Conservation (phyloP, 1,284 basidiomycete species). For the Ustilago sp. region DNA sequence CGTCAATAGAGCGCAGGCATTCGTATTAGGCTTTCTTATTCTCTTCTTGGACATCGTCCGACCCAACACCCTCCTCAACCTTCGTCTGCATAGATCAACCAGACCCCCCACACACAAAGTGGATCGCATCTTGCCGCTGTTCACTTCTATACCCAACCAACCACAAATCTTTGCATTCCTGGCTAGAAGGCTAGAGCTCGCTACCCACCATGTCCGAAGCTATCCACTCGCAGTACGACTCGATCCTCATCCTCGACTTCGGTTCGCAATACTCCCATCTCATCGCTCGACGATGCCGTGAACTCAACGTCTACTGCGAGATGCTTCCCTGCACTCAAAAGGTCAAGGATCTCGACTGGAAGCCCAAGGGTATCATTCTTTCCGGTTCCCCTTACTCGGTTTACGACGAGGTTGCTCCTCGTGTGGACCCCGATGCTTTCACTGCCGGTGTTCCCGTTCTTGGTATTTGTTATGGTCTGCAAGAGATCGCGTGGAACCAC, state of each 20-base stretch:
- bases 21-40: conserved; percentile 13
- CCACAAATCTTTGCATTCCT: background rate
- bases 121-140: conserved; percentile 4
- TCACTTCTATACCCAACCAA: conserved; percentile 8
- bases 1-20: background rate
- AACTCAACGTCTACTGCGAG: conserved; percentile 97
- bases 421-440: conserved; percentile 96
- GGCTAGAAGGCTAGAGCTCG: background rate
- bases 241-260: conserved; percentile 96
- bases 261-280: conserved; percentile 99
- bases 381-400: conserved; percentile 99
- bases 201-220: conserved; percentile 67
- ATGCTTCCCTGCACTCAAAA: conserved; percentile 96
- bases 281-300: conserved; percentile 96
- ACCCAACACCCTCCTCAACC: conserved; percentile 13
- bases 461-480: conserved; percentile 98
- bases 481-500: conserved; percentile 94
- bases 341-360: conserved; percentile 89
- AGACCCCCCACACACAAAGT: background rate
- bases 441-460: conserved; percentile 89
- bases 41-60: conserved; percentile 51
- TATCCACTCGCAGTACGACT: conserved; percentile 96
- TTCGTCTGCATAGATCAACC: conserved; percentile 7
- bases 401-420: conserved; percentile 91
- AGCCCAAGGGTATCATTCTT: conserved; percentile 96